Evolutionary conservation across 805 yeast genomes (phyloP).

Genomic region (Yarrowia deformans): DNA sequence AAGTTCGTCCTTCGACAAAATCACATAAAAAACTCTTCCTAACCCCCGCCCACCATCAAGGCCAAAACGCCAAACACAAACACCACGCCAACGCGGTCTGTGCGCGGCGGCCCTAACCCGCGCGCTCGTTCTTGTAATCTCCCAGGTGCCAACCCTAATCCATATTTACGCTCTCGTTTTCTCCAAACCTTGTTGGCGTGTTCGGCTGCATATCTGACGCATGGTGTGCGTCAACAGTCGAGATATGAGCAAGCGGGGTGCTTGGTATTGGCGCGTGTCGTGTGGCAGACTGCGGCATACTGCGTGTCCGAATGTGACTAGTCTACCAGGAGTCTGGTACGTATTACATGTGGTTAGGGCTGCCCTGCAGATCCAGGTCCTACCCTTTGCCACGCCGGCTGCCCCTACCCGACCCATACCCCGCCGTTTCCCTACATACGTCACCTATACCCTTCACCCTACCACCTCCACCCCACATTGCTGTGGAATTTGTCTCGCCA

Average conservation of each 20-base stretch:
- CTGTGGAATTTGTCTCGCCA: constrained; percentile 19
- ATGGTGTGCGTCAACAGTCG: constrained; percentile 12
- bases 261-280: constrained; percentile 1
- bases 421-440: too few species aligned
- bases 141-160: constrained; percentile 4
- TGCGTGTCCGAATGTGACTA: background rate
- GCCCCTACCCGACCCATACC: too few species aligned
- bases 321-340: too few species aligned
- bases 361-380: too few species aligned
- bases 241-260: constrained; percentile 30
- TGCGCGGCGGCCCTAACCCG: background rate
- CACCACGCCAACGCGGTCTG: too few species aligned
- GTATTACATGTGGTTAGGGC: too few species aligned
- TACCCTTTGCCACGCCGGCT: too few species aligned
- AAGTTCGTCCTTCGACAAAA: too few species aligned
- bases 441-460: background rate
- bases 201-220: constrained; percentile 6
- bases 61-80: too few species aligned
- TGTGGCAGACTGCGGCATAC: constrained; percentile 1
- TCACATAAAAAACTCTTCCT: too few species aligned
- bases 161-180: constrained; percentile 33
- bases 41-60: too few species aligned
- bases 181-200: constrained; percentile 2
- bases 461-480: background rate
- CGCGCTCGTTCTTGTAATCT: constrained; percentile 1